Percentiles rank a stretch among this genome's conserved stretches.
phyloP scores from a whole-genome alignment of 1,284 basidiomycete genomes.

The Ustilago sp. region DNA sequence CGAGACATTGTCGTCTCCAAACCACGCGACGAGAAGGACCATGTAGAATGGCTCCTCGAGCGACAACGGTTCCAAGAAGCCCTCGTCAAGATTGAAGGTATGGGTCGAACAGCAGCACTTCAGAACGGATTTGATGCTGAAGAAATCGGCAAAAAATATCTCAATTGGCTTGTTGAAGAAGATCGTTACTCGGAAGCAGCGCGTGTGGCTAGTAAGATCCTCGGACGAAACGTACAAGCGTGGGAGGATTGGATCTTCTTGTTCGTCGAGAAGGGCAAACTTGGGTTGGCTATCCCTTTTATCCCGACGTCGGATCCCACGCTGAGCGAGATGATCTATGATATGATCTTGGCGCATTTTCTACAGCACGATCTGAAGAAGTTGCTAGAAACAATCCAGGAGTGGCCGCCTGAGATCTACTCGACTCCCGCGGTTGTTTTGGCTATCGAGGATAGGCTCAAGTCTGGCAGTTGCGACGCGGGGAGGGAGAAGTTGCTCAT shows the following conservation, averaged over 20 bases:
- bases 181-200: slow-evolving; percentile 87
- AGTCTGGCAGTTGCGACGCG: slow-evolving; percentile 18
- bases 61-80: slow-evolving; percentile 88
- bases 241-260: slow-evolving; percentile 97
- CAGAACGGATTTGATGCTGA: slow-evolving; percentile 74
- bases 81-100: slow-evolving; percentile 81
- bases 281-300: slow-evolving; percentile 88
- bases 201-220: slow-evolving; percentile 84
- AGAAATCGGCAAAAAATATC: slow-evolving; percentile 64
- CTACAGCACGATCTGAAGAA: slow-evolving; percentile 81
- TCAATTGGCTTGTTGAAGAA: slow-evolving; percentile 70
- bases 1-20: slow-evolving; percentile 85
- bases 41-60: slow-evolving; percentile 92
- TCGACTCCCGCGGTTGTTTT: slow-evolving; percentile 86
- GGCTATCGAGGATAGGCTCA: slow-evolving; percentile 85
- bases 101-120: slow-evolving; percentile 69
- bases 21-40: slow-evolving; percentile 87
- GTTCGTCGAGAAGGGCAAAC: slow-evolving; percentile 84
- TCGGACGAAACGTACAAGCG: slow-evolving; percentile 79
- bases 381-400: slow-evolving; percentile 81
- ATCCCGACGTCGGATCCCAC: slow-evolving; percentile 86
- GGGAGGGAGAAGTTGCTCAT: slow-evolving; percentile 76
- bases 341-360: slow-evolving; percentile 92
- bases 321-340: slow-evolving; percentile 87
- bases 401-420: slow-evolving; percentile 93